phyloP scores from a whole-genome alignment of 495 filamentous ascomycete species.

The Xylaria sp. region DNA sequence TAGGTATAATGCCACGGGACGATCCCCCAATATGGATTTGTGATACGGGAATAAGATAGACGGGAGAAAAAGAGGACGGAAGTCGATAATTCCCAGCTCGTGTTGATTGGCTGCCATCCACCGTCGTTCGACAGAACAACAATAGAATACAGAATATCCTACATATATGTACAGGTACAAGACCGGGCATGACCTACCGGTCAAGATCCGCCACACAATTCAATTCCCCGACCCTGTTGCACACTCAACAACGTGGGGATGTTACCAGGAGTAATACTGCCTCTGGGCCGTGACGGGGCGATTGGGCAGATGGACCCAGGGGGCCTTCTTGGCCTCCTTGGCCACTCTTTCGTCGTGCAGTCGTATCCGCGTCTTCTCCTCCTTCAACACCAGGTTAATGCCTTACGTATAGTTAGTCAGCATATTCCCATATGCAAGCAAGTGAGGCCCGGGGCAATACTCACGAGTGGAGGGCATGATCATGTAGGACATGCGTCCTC shows the following conservation, averaged over 20 bases:
- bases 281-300: conserved; percentile 77
- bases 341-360: conserved; percentile 76
- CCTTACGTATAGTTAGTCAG: conserved; percentile 47
- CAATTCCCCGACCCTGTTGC: neutral
- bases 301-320: conserved; percentile 88
- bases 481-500: conserved; percentile 68
- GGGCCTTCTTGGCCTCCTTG: conserved; percentile 70
- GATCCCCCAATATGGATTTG: neutral
- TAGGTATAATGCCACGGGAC: neutral
- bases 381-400: conserved; percentile 86
- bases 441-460: conserved; percentile 38
- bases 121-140: neutral
- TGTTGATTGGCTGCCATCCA: neutral
- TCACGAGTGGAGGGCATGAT: conserved; percentile 74
- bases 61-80: neutral
- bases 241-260: neutral
- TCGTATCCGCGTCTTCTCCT: conserved; percentile 86
- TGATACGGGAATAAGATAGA: neutral
- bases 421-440: conserved; percentile 7
- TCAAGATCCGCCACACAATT: neutral
- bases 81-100: neutral
- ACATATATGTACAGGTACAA: conserved; percentile 24
- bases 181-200: neutral
- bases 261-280: conserved; percentile 88
- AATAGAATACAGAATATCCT: conserved; percentile 23